Percentiles rank a stretch among this genome's conserved stretches.
These are phyloP conservation scores for Rhizopus microsporus DNA, from an alignment of 371 early-diverging fungal genomes.

Conservation along the genomic window DNA sequence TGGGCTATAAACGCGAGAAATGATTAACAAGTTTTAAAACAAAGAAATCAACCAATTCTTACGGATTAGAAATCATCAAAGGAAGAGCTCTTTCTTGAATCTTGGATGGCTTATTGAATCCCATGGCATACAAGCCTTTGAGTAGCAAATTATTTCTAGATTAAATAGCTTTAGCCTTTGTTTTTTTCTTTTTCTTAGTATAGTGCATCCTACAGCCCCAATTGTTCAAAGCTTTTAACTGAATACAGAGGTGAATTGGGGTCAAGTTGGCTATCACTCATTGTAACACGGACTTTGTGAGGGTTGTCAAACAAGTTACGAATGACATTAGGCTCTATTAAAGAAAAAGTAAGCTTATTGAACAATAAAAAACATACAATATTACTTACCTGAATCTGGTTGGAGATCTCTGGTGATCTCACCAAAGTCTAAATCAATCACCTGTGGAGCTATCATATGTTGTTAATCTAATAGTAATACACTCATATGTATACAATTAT, in stretches of 20 bases:
- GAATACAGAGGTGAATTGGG: conserved; percentile 77
- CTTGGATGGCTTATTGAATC: conserved; percentile 88
- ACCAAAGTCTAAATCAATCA: too few relatives aligned
- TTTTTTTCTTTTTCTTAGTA: background rate
- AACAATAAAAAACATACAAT: too few relatives aligned
- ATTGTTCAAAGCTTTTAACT: conserved; percentile 71
- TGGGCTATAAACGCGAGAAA: conserved; percentile 25
- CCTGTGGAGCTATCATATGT: too few relatives aligned
- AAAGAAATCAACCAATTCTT: background rate
- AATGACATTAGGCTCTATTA: background rate
- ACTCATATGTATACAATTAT: too few relatives aligned
- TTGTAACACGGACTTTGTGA: conserved; percentile 72
- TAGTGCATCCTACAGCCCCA: conserved; percentile 58
- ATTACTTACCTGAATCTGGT: too few relatives aligned
- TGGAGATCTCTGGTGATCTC: too few relatives aligned
- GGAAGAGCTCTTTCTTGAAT: conserved; percentile 95
- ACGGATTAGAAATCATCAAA: conserved; percentile 73
- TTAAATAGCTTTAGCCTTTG: background rate
- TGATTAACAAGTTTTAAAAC: background rate
- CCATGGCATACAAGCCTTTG: conserved; percentile 92
- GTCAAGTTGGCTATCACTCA: conserved; percentile 72
- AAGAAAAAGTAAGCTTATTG: too few relatives aligned
- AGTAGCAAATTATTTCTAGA: conserved; percentile 65
- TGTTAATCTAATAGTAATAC: too few relatives aligned
- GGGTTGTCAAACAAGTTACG: conserved; percentile 45